Conservation (phyloP, 2,329 filamentous ascomycete species). For the Penicillium sp. region DNA sequence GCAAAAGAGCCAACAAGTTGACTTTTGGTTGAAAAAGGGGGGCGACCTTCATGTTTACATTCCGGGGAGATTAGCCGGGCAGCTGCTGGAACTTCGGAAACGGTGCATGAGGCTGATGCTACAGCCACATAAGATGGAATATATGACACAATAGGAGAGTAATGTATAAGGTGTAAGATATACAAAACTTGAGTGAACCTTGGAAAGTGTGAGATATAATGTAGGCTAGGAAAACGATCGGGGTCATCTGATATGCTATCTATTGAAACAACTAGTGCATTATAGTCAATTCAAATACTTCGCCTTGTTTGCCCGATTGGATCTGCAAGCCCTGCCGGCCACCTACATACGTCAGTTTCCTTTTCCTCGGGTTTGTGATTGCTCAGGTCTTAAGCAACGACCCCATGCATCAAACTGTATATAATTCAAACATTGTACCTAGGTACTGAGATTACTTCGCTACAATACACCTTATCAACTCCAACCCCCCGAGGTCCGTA, state of each 20-base stretch:
- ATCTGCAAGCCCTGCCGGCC: constrained; percentile 3
- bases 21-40: background rate
- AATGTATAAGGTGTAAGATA: background rate
- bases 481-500: background rate
- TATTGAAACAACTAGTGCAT: constrained; percentile 2
- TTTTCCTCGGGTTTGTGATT: constrained; percentile 9
- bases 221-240: background rate
- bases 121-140: background rate
- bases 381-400: constrained; percentile 6
- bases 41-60: constrained; percentile 8
- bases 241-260: constrained; percentile 4
- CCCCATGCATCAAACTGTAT: background rate
- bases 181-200: background rate
- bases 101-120: background rate
- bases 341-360: constrained; percentile 12
- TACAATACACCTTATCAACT: too few relatives aligned
- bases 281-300: constrained; percentile 1
- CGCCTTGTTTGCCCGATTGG: constrained; percentile 3
- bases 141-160: background rate
- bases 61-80: constrained; percentile 16
- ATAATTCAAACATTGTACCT: background rate
- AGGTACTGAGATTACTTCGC: background rate
- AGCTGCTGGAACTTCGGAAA: constrained; percentile 12
- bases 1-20: background rate
- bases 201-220: background rate